phyloP scores from a whole-genome alignment of 306 rosid genomes.

The Castanospermum australe region DNA sequence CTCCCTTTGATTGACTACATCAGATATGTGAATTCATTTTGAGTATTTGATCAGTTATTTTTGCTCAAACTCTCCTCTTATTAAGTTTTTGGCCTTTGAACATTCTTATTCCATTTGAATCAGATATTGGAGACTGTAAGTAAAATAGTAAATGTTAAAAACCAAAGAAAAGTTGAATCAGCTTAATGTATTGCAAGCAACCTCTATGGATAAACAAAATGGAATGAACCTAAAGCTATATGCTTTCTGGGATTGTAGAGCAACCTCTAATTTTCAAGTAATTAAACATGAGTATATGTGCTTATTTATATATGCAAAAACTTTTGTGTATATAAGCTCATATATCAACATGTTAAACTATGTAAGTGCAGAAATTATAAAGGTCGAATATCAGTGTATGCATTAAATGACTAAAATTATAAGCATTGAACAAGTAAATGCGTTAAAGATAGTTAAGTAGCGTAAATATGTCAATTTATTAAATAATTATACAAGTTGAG shows the following conservation, averaged over 20 bases:
- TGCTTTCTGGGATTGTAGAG: background rate
- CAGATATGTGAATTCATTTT: background rate
- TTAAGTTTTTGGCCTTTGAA: background rate
- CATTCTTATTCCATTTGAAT: background rate
- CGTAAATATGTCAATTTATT: background rate
- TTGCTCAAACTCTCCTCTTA: background rate
- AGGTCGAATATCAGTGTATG: background rate
- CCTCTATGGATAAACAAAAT: background rate
- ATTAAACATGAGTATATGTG: background rate
- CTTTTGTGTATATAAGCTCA: background rate
- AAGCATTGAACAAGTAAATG: no score
- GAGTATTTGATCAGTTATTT: background rate
- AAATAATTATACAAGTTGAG: no score
- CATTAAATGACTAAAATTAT: background rate
- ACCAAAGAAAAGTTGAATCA: background rate
- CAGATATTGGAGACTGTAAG: background rate
- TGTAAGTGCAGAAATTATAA: background rate
- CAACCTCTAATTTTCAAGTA: background rate
- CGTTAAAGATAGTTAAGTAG: background rate
- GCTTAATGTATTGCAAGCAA: background rate
- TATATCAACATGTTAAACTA: background rate
- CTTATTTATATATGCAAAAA: background rate
- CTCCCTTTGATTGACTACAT: slow-evolving; percentile 3
- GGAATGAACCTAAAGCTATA: background rate
- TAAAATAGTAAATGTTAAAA: background rate